Evolutionary conservation across 2,329 filamentous ascomycete species (phyloP).

Genomic region (Zymoseptoria tritici): DNA sequence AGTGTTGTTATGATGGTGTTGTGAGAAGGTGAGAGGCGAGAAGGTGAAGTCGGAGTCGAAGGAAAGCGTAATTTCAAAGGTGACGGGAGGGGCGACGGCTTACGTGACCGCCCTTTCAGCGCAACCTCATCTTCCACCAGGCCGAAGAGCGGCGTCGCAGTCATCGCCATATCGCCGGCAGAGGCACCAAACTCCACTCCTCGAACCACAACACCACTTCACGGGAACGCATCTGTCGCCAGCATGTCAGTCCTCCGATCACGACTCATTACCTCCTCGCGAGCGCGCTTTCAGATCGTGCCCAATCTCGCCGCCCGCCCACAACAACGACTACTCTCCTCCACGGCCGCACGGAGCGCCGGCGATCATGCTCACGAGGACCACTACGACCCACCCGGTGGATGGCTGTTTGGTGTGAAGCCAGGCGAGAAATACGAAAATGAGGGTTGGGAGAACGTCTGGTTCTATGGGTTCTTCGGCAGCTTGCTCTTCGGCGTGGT

Average conservation of each 20-base stretch:
- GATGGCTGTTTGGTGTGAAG: constrained; percentile 90
- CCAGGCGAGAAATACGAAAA: constrained; percentile 92
- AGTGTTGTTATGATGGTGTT: not conserved
- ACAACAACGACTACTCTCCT: constrained; percentile 27
- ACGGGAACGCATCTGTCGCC: not conserved
- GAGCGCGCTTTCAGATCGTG: constrained; percentile 27
- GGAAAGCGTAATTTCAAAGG: not conserved
- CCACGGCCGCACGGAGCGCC: constrained; percentile 26
- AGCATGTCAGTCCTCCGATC: constrained; percentile 26
- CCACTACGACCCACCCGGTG: constrained; percentile 81
- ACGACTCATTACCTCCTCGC: constrained; percentile 25
- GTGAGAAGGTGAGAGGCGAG: constrained; percentile 3
- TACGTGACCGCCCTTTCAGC: not conserved
- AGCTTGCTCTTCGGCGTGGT: constrained; percentile 65
- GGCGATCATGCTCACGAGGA: constrained; percentile 61
- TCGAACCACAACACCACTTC: constrained; percentile 2
- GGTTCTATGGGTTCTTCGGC: constrained; percentile 78
- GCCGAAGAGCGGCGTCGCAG: not conserved
- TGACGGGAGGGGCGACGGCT: not conserved
- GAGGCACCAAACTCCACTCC: constrained; percentile 3
- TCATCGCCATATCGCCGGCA: not conserved
- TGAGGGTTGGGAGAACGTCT: constrained; percentile 90
- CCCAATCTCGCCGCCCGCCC: constrained; percentile 22
- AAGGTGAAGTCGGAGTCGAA: not conserved
- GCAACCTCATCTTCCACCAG: not conserved